Evolutionary conservation across 177 flowering plant genomes (phyloP), one percentile per base, ranked within the genome.

Genomic region (Tripterygium wilfordii): DNA sequence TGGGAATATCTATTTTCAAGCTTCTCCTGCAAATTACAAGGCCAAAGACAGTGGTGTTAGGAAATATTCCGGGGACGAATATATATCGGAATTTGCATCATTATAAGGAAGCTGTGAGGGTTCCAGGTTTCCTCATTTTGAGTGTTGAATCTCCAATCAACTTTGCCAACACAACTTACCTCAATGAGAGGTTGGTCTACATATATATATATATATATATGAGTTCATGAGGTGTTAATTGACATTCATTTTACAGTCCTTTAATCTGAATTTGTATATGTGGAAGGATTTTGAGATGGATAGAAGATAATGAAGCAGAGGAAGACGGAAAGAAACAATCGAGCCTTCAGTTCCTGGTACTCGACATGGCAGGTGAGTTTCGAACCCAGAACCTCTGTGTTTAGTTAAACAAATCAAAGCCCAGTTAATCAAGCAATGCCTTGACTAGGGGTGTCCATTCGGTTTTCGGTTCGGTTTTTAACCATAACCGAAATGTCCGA

Each of bases 81-180:
- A 75, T 81, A n/a, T 88, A 66, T 37, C 63, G 91, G 1, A 66
- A 78, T 63, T 48, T 79, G 45, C 49, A 73, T 25, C 89, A 83
- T 3, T 88, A 88, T 66, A 73, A 67, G 53, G 85, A 81, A 8
- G 88, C 95, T 1, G 40, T 25, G 37, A 57, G 30, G 36, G 59
- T 88, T 35, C 85, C 91, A 0, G 87, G 91, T 1, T 75, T 83
- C 46, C 81, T 88, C 32, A 79, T 88, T 50, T 46, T 88, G n/a
- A 57, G 81, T 68, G 66, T 85, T 45, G 87, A 85, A 60, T 75
- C 95, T 56, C 83, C 95, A 2, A 60, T 88, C 56, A 76, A 82
- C 60, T 88, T 88, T 54, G 82, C 88, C 13, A 85, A 85, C 51
- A 42, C 79, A 32, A 79, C 66, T 1, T 85, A 81, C 52, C 82